These are phyloP conservation scores for Fusarium albosuccineum DNA, from an alignment of 2,329 filamentous ascomycete genomes.

Conservation along the genomic window DNA sequence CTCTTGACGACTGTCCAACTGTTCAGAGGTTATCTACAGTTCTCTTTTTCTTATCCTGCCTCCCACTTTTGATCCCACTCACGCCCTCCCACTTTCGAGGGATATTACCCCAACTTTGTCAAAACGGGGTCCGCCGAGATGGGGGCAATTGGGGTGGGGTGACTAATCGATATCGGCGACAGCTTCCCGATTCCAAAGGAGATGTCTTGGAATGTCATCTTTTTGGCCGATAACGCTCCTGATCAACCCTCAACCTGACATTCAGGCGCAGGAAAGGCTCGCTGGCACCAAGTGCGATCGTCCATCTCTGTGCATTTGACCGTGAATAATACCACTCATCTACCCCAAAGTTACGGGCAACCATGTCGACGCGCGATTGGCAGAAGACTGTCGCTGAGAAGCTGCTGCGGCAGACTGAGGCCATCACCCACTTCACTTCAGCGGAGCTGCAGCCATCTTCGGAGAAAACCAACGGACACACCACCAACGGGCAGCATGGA, in stretches of 20 bases:
- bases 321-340: no score
- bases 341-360: fast-evolving
- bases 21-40: no score
- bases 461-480: neutral
- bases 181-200: neutral
- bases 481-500: neutral
- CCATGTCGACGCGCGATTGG: slow-evolving; percentile 17
- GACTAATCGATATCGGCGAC: neutral
- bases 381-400: slow-evolving; percentile 12
- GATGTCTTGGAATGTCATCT: neutral
- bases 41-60: no score
- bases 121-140: neutral
- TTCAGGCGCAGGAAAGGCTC: no score
- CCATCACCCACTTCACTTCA: slow-evolving; percentile 8
- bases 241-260: no score
- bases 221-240: neutral
- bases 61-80: no score
- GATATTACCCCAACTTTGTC: neutral
- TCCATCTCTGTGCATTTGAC: no score
- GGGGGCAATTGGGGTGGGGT: neutral
- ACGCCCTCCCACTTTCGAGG: no score
- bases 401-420: slow-evolving; percentile 6
- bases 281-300: no score
- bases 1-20: no score
- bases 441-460: neutral